Percentiles rank a stretch among this genome's conserved stretches.
These are phyloP conservation scores for Rhodotorula sp. DNA, from an alignment of 1,284 basidiomycete species.

Conservation along the genomic window DNA sequence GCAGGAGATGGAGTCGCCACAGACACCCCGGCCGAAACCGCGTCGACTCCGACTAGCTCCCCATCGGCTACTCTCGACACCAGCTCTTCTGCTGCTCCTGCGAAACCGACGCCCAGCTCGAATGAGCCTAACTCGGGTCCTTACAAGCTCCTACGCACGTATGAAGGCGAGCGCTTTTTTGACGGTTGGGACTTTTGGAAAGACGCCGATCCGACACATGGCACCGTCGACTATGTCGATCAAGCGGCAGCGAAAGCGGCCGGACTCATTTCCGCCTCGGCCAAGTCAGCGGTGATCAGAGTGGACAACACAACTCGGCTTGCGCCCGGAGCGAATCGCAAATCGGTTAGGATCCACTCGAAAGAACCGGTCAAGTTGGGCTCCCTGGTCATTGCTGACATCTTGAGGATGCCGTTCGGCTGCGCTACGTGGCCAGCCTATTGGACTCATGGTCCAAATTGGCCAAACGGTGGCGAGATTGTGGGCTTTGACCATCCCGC, in stretches of 20 bases:
- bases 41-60: not conserved
- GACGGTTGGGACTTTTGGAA: conserved; percentile 22
- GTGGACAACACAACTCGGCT: conserved; percentile 27
- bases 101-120: not conserved
- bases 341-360: conserved; percentile 18
- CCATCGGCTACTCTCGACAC: not conserved
- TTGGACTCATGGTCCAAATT: conserved; percentile 12
- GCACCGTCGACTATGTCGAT: conserved; percentile 11
- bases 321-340: conserved; percentile 10
- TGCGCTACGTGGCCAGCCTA: conserved; percentile 26
- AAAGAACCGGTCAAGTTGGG: conserved; percentile 14
- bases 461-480: conserved; percentile 29
- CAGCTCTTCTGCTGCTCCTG: not conserved
- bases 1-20: not conserved
- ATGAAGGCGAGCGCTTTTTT: conserved; percentile 22
- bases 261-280: conserved; percentile 20
- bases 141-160: conserved; percentile 12
- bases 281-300: conserved; percentile 9
- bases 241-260: conserved; percentile 11
- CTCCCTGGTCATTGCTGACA: conserved; percentile 16
- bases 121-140: conserved; percentile 13
- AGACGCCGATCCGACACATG: conserved; percentile 16
- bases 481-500: not conserved
- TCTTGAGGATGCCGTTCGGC: conserved; percentile 15
- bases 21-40: not conserved